phyloP scores from a whole-genome alignment of 257 asterid species.

The Solanum gracilifrons region DNA sequence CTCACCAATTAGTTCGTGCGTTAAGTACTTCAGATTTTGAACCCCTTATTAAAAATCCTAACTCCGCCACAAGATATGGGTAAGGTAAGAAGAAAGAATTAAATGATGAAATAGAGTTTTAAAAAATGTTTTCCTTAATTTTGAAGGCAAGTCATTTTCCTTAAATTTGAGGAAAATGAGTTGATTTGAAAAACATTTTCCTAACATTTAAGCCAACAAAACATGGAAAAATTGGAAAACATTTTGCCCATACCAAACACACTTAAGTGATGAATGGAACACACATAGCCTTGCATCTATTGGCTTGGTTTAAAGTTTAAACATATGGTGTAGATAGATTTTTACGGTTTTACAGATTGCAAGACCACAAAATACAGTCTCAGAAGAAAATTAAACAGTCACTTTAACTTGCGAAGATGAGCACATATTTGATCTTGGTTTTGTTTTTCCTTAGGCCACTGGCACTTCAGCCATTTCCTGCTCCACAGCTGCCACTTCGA shows the following conservation, averaged over 20 bases:
- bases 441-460: conserved; percentile 20
- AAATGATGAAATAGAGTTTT: too few relatives aligned
- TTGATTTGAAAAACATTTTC: too few relatives aligned
- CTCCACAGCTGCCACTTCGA: conserved; percentile 53
- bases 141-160: too few relatives aligned
- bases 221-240: too few relatives aligned
- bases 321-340: background rate
- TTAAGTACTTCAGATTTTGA: too few relatives aligned
- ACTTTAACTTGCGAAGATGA: background rate
- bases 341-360: background rate
- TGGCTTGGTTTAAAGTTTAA: background rate
- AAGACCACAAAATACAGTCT: background rate
- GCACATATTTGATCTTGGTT: background rate
- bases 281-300: background rate
- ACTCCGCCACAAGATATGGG: too few relatives aligned
- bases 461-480: conserved; percentile 71
- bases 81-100: too few relatives aligned
- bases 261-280: background rate
- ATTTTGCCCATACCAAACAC: background rate
- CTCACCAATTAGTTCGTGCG: too few relatives aligned
- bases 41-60: too few relatives aligned
- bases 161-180: too few relatives aligned
- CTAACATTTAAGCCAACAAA: too few relatives aligned
- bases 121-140: too few relatives aligned
- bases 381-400: background rate